A percentile compares a stretch with the other conserved stretches of the same genome.
Evolutionary conservation across 2,329 filamentous ascomycete species (phyloP).

Genomic region (Fusarium nelsonii): DNA sequence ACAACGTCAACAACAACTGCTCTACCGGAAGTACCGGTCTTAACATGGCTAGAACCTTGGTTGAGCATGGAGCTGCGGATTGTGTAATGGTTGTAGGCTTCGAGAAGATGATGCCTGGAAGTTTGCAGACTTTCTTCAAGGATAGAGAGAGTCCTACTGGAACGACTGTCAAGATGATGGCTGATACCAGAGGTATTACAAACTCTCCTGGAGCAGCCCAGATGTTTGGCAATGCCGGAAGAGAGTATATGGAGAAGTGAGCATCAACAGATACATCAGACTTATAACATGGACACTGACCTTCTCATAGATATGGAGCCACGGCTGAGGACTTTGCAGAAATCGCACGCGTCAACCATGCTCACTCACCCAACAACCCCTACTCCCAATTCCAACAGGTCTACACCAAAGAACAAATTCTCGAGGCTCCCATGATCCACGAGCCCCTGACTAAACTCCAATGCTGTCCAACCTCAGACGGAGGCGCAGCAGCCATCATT

Average conservation of each 20-base stretch:
- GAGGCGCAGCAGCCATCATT: conserved; percentile 87
- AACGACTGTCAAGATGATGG: conserved; percentile 82
- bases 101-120: conserved; percentile 98
- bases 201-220: conserved; percentile 90
- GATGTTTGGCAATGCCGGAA: conserved; percentile 93
- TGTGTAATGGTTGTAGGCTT: conserved; percentile 94
- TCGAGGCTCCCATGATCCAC: conserved; percentile 81
- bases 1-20: conserved; percentile 99
- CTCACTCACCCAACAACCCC: conserved; percentile 90
- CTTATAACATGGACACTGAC: conserved; percentile 21
- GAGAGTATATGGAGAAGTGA: conserved; percentile 94
- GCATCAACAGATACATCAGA: conserved; percentile 40
- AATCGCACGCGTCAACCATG: conserved; percentile 92
- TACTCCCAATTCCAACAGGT: conserved; percentile 98
- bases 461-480: conserved; percentile 96
- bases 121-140: conserved; percentile 84
- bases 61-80: conserved; percentile 84
- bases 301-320: conserved; percentile 77
- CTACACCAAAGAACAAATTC: conserved; percentile 87
- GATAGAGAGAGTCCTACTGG: conserved; percentile 85
- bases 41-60: conserved; percentile 83
- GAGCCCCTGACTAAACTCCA: conserved; percentile 96
- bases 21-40: conserved; percentile 94
- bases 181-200: conserved; percentile 80
- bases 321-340: conserved; percentile 89